Percentiles rank a stretch among this genome's conserved stretches.
Conservation (phyloP, 202 grass and related monocot species). For the Schoenoplectus tabernaemontani region DNA sequence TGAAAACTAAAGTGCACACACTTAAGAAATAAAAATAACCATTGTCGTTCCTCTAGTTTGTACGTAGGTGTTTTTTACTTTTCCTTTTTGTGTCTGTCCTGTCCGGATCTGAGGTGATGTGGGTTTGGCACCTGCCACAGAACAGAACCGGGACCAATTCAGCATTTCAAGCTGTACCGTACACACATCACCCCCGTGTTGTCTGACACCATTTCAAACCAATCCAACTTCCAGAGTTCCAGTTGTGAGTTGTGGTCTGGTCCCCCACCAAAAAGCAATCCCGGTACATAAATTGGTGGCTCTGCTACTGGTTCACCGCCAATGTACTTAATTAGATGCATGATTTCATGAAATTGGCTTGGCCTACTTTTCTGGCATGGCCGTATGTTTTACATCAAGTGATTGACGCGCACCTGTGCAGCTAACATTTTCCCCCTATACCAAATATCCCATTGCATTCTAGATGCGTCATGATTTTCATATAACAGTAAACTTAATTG, state of each 20-base stretch:
- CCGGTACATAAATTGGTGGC: no score
- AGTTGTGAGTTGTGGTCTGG: no score
- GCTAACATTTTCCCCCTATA: background rate
- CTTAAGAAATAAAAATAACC: no score
- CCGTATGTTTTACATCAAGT: no score
- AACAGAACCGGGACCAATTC: background rate
- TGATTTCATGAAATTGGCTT: no score
- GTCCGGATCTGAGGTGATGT: background rate
- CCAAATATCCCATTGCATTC: background rate
- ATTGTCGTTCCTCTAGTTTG: no score
- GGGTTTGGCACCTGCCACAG: background rate
- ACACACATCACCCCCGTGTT: background rate
- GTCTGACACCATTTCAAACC: background rate
- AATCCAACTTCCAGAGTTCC: no score
- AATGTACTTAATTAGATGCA: no score
- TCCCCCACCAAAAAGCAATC: no score
- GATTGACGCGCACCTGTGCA: background rate
- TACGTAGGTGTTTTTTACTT: background rate
- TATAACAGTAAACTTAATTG: background rate
- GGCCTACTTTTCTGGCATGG: no score
- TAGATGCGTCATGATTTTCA: background rate
- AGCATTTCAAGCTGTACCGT: background rate
- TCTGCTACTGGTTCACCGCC: no score
- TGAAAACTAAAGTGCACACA: no score
- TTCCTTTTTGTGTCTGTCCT: background rate